These are phyloP conservation scores for Malus sylvestris DNA, from an alignment of 306 rosid species.

Conservation along the genomic window DNA sequence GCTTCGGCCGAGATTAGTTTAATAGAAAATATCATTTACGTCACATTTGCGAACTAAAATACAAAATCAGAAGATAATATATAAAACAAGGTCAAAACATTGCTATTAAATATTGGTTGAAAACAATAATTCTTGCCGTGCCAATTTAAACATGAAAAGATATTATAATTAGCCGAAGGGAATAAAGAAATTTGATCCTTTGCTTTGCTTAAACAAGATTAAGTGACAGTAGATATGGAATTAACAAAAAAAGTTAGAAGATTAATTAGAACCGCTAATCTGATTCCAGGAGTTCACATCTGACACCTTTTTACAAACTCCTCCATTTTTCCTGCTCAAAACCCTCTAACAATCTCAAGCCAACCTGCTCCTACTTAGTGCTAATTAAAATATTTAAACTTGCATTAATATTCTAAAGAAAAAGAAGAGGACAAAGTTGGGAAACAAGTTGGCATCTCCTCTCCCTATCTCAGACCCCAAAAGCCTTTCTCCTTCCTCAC, in stretches of 20 bases:
- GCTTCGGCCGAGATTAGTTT: background rate
- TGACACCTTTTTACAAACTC: conserved; percentile 25
- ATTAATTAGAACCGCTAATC: conserved; percentile 35
- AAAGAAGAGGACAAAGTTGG: conserved; percentile 35
- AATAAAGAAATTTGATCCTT: conserved; percentile 26
- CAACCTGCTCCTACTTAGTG: conserved; percentile 29
- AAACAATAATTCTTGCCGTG: conserved; percentile 2
- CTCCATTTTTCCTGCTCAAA: conserved; percentile 1
- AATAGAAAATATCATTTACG: background rate
- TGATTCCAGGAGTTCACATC: conserved; percentile 29
- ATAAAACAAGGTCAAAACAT: background rate
- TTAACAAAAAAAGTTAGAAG: conserved; percentile 29
- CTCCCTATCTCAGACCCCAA: conserved; percentile 41
- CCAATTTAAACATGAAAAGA: background rate
- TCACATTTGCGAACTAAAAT: background rate
- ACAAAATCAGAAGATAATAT: background rate
- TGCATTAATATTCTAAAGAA: conserved; percentile 29
- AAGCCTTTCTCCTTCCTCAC: conserved; percentile 62
- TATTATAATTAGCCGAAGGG: background rate
- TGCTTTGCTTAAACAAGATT: conserved; percentile 28
- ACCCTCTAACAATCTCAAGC: conserved; percentile 28
- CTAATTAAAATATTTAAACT: conserved; percentile 28
- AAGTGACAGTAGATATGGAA: background rate
- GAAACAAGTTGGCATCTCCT: conserved; percentile 15
- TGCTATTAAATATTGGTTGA: background rate